These are phyloP conservation scores for Yamadazyma insecticola DNA, from an alignment of 805 yeast species.

Conservation along the genomic window DNA sequence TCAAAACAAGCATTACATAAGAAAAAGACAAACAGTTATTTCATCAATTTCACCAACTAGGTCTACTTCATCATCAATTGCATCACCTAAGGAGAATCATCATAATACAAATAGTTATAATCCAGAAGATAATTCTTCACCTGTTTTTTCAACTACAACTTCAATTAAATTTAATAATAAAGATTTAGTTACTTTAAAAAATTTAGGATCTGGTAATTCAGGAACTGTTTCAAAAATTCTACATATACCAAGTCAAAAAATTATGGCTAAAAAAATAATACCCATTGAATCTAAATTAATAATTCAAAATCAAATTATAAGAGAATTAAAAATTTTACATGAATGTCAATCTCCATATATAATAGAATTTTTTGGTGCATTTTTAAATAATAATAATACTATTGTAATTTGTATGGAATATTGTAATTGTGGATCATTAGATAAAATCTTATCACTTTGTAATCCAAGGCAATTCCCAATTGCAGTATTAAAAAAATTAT, in stretches of 20 bases:
- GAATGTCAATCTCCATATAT: conserved; percentile 83
- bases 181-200: conserved; percentile 71
- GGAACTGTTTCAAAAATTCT: conserved; percentile 88
- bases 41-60: conserved; percentile 40
- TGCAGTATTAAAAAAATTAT: conserved; percentile 64
- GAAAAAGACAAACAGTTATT: conserved; percentile 39
- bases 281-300: conserved; percentile 78
- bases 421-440: conserved; percentile 91
- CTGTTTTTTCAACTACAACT: conserved; percentile 29
- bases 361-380: conserved; percentile 89
- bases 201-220: conserved; percentile 89
- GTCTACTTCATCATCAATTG: conserved; percentile 15
- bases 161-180: conserved; percentile 34
- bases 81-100: conserved; percentile 2
- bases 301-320: conserved; percentile 75
- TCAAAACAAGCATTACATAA: conserved; percentile 6
- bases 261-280: conserved; percentile 87
- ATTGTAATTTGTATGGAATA: conserved; percentile 94
- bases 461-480: conserved; percentile 44
- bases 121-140: conserved; percentile 18
- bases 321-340: conserved; percentile 87
- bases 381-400: conserved; percentile 56
- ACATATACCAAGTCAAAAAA: conserved; percentile 82
- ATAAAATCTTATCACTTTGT: conserved; percentile 62
- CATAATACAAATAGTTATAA: no score